Conservation (phyloP, 2,329 filamentous ascomycete genomes). For the Claviceps sorghi region DNA sequence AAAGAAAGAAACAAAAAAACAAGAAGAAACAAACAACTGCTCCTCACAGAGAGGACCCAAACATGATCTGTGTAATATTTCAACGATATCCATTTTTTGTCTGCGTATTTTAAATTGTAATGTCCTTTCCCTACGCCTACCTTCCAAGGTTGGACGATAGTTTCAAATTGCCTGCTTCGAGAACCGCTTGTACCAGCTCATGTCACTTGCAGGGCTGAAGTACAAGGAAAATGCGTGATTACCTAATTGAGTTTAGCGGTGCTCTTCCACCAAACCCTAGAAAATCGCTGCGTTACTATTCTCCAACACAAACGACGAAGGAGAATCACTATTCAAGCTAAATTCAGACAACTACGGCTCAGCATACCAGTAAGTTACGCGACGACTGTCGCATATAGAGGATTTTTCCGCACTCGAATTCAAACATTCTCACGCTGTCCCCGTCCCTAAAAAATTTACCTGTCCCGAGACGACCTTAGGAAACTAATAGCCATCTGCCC, state of each 20-base stretch:
- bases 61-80: not conserved
- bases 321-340: slow-evolving; percentile 16
- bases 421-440: not conserved
- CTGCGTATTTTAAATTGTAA: not conserved
- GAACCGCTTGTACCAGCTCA: not conserved
- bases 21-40: too few species aligned
- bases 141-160: too few species aligned
- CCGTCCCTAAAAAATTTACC: slow-evolving; percentile 2
- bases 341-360: slow-evolving; percentile 20
- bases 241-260: slow-evolving; percentile 26
- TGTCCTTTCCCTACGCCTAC: not conserved
- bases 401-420: not conserved
- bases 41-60: not conserved
- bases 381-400: slow-evolving; percentile 7
- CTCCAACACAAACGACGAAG: slow-evolving; percentile 25
- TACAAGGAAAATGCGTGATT: slow-evolving; percentile 15
- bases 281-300: slow-evolving; percentile 24
- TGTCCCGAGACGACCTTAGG: not conserved
- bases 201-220: not conserved
- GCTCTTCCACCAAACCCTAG: slow-evolving; percentile 29
- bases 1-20: not conserved
- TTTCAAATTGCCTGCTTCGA: not conserved
- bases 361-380: slow-evolving; percentile 23
- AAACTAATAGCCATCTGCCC: slow-evolving; percentile 3
- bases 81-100: not conserved